A percentile compares a stretch with the other conserved stretches of the same genome.
Evolutionary conservation across 2,329 filamentous ascomycete species (phyloP).

Genomic region (Fusarium piperis): DNA sequence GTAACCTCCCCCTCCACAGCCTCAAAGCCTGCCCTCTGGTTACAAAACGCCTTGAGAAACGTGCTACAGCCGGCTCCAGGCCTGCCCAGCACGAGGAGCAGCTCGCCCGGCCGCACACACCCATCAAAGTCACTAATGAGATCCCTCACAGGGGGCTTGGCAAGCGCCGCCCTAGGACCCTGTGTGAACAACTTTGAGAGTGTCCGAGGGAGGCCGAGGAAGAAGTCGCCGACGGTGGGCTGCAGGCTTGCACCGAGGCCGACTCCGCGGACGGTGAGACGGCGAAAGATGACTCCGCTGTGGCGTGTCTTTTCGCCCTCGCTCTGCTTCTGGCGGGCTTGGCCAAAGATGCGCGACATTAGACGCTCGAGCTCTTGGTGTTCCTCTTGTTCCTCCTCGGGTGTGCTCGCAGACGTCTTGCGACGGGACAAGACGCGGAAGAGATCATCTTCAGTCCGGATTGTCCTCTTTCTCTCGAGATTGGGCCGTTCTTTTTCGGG

Average conservation of each 20-base stretch:
- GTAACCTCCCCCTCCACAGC: constrained; percentile 71
- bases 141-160: constrained; percentile 68
- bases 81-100: constrained; percentile 73
- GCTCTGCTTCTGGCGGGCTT: constrained; percentile 69
- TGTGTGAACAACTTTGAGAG: constrained; percentile 61
- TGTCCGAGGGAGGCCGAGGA: constrained; percentile 59
- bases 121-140: constrained; percentile 73
- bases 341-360: constrained; percentile 77
- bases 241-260: constrained; percentile 70
- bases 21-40: constrained; percentile 72
- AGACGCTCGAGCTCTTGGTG: constrained; percentile 65
- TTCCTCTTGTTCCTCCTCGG: constrained; percentile 51
- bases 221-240: constrained; percentile 70
- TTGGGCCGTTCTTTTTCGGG: constrained; percentile 26
- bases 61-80: constrained; percentile 77
- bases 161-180: constrained; percentile 60
- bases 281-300: constrained; percentile 74
- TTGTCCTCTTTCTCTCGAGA: constrained; percentile 38
- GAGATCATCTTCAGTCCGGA: constrained; percentile 60
- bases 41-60: constrained; percentile 76
- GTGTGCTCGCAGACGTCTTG: constrained; percentile 51
- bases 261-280: constrained; percentile 75
- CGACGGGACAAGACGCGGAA: constrained; percentile 60
- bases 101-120: constrained; percentile 75
- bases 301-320: constrained; percentile 77